Evolutionary conservation across 78 protist species (phyloP), one percentile per base, ranked within the genome.

Genomic region (Anaeramoeba flamelloides): DNA sequence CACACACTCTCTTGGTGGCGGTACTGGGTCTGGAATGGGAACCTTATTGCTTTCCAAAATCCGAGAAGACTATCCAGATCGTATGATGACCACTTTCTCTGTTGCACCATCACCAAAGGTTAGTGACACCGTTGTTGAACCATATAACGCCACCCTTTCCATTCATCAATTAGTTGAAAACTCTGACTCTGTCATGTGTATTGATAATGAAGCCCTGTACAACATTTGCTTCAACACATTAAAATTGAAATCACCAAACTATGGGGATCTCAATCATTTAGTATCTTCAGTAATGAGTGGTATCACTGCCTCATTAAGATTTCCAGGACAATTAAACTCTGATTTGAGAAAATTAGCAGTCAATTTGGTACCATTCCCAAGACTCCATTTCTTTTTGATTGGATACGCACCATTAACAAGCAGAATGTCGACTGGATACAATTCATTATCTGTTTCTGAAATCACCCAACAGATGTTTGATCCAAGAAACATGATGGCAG

Each of bases 1-100:
- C 38, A 40, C 94, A 12, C 98, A 95, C 93, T 97, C 99, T 22
- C 90, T 97, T 40, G 99, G 99, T 39, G 99, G 99, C 41, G 99
- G 99, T 39, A 97, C 99, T 36, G 99, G 99, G 65, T 93, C 99
- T 22, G 99, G 99, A 38, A 83, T 86, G 89, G 95, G 91, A 78
- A 83, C 89, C 2, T 86, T 83, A 0, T n/a, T n/a, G 74, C 83
- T 91, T 75, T 81, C 89, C 65, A 88, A 89, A 80, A 88, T 92
- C 80, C 91, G 93, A 41, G 97, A 94, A 80, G 98, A 96, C 83
- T 94, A 84, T 87, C 97, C 97, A 80, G 97, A 94, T 85, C 91
- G 97, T 75, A 92, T 94, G 89, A 90, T 95, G 93, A 74, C 84
- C 87, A 94, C 97, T 32, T 95, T 90, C 92, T 91, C 98, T 3